Base-by-base conservation (phyloP, 2,329 filamentous ascomycete genomes). In the Ascochyta clinopodiicola region DNA sequence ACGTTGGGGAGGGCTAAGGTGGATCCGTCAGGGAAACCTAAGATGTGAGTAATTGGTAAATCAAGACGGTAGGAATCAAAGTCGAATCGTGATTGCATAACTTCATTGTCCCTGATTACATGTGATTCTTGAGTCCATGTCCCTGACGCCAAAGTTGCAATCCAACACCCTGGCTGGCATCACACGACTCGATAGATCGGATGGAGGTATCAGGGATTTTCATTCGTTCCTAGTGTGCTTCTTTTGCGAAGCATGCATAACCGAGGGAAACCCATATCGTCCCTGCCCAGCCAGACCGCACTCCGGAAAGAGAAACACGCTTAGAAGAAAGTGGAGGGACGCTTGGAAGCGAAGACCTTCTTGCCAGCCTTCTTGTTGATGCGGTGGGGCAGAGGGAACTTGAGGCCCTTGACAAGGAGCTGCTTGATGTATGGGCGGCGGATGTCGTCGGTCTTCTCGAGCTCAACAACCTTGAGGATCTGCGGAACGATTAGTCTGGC, bases 341-440 rank as follows among this genome's bases (percentile, higher is more conserved):
- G 89, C 83, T 87, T 91, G 78, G 92, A 88, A 79, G 90, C 87
- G 86, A 96, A 99, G 80, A 98, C 79, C 88, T 96, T 96, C 86
- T 89, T 90, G 85, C 84, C 87, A 79, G 81, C 82, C 81, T 86
- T 85, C 84, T 92, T 93, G 84, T 88, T 85, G 77, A 93, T 83
- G 77, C 96, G 95, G 88, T 99, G 95, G 79, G 95, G 95, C 72
- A 99, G 91, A 80, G 95, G 95, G 91, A 99, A 99, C 82, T 90
- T 91, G 81, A 99, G 91, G 82, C 87, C 80, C 90, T 98, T 98
- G 82, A 86, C 83, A 79, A 96, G 83, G 80, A 99, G 91, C 85
- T 99, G 95, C 87, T 93, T 96, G 86, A 99, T 96, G 89, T 99
- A 99, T 70, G 95, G 94, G 81, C 95, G 92, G 86, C 94, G 95